Conservation (phyloP, 768 basidiomycete genomes). For the Omphalotus guepiniiformis region DNA sequence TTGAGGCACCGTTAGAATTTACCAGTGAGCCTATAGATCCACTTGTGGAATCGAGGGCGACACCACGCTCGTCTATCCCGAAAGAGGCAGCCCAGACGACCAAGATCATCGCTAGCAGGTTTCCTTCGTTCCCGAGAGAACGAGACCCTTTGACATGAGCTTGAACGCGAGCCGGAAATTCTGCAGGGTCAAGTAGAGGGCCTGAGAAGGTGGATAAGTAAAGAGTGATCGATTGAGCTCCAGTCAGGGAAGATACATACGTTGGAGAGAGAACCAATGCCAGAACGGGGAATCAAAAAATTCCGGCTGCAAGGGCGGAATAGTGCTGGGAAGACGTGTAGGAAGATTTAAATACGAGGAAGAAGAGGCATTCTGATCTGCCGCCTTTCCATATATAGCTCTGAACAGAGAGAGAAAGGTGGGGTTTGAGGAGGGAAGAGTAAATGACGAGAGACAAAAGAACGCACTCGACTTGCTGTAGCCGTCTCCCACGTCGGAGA, state of each 20-base stretch:
- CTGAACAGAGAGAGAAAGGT: conserved; percentile 30
- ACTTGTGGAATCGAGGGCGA: conserved; percentile 34
- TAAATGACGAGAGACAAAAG: conserved; percentile 1
- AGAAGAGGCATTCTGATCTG: conserved; percentile 35
- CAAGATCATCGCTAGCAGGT: conserved; percentile 72
- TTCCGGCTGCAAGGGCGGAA: conserved; percentile 68
- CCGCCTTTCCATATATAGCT: conserved; percentile 74
- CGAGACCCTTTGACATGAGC: conserved; percentile 61
- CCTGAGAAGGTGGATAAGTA: conserved; percentile 44
- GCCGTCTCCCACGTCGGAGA: conserved; percentile 69
- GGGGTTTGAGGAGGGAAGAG: conserved; percentile 9
- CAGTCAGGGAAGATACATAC: conserved; percentile 37
- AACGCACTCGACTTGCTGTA: conserved; percentile 82
- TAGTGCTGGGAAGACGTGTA: conserved; percentile 45
- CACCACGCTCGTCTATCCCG: conserved; percentile 78
- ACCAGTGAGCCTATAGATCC: conserved; percentile 11
- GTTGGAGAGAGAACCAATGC: conserved; percentile 77
- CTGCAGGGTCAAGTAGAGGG: conserved; percentile 77
- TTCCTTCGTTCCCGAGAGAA: conserved; percentile 66
- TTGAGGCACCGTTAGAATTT: not conserved
- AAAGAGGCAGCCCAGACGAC: conserved; percentile 90
- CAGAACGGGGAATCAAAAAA: conserved; percentile 89
- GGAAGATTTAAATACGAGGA: conserved; percentile 27
- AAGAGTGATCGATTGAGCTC: conserved; percentile 5
- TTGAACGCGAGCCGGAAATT: conserved; percentile 71